phyloP scores from a whole-genome alignment of 805 yeast species.

The Candida lessepsii region DNA sequence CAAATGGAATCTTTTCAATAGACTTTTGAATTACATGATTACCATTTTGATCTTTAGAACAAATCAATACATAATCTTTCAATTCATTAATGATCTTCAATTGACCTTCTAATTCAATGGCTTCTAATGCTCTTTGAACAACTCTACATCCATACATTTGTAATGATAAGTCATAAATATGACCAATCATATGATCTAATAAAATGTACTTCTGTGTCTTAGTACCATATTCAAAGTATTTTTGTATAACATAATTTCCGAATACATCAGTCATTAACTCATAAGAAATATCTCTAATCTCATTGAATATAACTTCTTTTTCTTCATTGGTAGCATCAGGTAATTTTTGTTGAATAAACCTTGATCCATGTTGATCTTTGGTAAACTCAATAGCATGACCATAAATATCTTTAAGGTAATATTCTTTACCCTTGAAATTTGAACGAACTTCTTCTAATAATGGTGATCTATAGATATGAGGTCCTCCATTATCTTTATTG shows the following conservation, averaged over 20 bases:
- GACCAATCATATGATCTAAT: conserved; percentile 69
- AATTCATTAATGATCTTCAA: conserved; percentile 69
- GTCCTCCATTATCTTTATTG: conserved; percentile 18
- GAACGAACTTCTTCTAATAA: conserved; percentile 81
- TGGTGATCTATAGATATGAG: conserved; percentile 70
- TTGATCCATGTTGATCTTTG: conserved; percentile 95
- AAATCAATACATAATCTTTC: conserved; percentile 56
- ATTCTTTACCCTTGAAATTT: conserved; percentile 56
- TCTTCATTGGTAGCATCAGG: conserved; percentile 63
- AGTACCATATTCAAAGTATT: conserved; percentile 82
- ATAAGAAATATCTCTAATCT: conserved; percentile 69
- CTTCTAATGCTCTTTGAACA: conserved; percentile 89
- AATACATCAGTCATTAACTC: conserved; percentile 94
- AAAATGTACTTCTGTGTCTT: conserved; percentile 65
- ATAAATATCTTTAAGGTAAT: conserved; percentile 67
- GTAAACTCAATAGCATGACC: conserved; percentile 91
- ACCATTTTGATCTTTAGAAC: conserved; percentile 89
- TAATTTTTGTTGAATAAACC: conserved; percentile 90
- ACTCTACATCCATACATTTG: conserved; percentile 99
- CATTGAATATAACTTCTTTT: conserved; percentile 79
- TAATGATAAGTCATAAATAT: conserved; percentile 69
- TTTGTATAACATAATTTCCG: conserved; percentile 96
- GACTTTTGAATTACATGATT: conserved; percentile 97
- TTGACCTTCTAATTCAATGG: conserved; percentile 62
- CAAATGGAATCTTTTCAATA: conserved; percentile 80